phyloP scores from a whole-genome alignment of 306 rosid genomes.

The Fragaria iinumae region DNA sequence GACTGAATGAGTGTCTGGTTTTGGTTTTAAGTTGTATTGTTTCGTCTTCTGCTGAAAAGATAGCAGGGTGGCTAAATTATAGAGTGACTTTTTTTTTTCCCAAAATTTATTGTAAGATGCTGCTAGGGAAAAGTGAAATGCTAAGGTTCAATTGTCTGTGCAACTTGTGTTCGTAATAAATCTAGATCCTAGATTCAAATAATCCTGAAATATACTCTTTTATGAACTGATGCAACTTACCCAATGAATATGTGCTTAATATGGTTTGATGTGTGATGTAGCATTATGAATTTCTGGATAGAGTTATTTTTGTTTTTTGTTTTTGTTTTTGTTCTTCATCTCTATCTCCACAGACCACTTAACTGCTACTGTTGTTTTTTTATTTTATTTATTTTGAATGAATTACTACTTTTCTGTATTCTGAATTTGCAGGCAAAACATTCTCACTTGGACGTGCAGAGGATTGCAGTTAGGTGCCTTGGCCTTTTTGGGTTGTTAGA shows the following conservation, averaged over 20 bases:
- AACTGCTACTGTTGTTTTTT: background rate
- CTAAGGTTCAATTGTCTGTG: background rate
- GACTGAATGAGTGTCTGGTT: conserved; percentile 6
- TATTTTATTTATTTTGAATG: background rate
- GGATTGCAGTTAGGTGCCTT: conserved; percentile 81
- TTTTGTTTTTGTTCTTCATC: too few relatives aligned
- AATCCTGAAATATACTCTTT: background rate
- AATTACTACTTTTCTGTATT: conserved; percentile 22
- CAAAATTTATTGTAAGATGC: background rate
- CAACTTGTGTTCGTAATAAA: background rate
- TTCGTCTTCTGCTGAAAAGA: background rate
- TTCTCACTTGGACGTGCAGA: conserved; percentile 80
- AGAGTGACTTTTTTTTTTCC: too few relatives aligned
- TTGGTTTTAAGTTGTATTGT: background rate
- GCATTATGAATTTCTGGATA: background rate
- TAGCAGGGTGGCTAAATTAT: conserved; percentile 4
- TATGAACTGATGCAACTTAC: background rate
- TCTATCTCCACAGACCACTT: background rate
- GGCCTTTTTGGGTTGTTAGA: conserved; percentile 94
- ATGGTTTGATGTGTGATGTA: background rate
- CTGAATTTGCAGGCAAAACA: conserved; percentile 76
- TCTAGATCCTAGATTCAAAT: background rate
- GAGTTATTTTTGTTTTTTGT: background rate
- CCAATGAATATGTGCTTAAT: background rate
- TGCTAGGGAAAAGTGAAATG: background rate